A percentile compares a stretch with the other conserved stretches of the same genome.
These are phyloP conservation scores for Scedosporium minutisporum DNA, from an alignment of 2,329 filamentous ascomycete species.

Conservation along the genomic window DNA sequence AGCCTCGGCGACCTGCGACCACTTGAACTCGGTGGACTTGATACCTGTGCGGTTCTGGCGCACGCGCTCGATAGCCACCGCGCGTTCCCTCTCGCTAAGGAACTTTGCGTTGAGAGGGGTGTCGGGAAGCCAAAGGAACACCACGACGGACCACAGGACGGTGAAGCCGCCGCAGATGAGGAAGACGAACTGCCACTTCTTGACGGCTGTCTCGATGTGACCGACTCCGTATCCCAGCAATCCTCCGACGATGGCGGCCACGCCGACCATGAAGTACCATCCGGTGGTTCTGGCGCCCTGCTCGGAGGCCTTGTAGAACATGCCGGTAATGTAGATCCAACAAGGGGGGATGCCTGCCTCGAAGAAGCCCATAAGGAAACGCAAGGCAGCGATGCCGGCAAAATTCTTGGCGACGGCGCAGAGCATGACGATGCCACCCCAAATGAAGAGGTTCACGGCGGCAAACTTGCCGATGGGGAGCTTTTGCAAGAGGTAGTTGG, in stretches of 20 bases:
- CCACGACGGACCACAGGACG: slow-evolving; percentile 9
- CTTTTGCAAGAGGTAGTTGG: slow-evolving; percentile 20
- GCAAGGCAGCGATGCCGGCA: slow-evolving; percentile 18
- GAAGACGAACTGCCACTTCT: slow-evolving; percentile 8
- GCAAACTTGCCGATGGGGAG: slow-evolving; percentile 10
- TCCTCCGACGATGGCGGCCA: background rate
- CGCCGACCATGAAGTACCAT: background rate
- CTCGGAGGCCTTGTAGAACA: slow-evolving; percentile 22
- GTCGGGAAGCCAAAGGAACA: slow-evolving; percentile 9
- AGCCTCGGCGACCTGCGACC: background rate
- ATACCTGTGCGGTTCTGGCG: slow-evolving; percentile 36
- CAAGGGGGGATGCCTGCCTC: slow-evolving; percentile 21
- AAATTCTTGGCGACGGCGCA: slow-evolving; percentile 20
- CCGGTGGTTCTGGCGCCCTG: slow-evolving; percentile 8
- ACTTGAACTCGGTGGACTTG: slow-evolving; percentile 21
- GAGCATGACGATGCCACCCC: slow-evolving; percentile 21
- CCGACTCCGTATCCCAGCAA: background rate
- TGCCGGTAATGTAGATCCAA: slow-evolving; percentile 21
- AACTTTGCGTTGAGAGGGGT: slow-evolving; percentile 8
- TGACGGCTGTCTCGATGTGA: background rate
- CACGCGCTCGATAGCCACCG: slow-evolving; percentile 42
- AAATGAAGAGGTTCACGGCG: slow-evolving; percentile 21
- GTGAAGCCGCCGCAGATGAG: slow-evolving; percentile 13
- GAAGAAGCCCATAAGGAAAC: slow-evolving; percentile 18
- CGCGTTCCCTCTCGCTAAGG: slow-evolving; percentile 19